A percentile compares a stretch with the other conserved stretches of the same genome.
Conservation (phyloP, 495 filamentous ascomycete genomes). For the Cercophora sp. region DNA sequence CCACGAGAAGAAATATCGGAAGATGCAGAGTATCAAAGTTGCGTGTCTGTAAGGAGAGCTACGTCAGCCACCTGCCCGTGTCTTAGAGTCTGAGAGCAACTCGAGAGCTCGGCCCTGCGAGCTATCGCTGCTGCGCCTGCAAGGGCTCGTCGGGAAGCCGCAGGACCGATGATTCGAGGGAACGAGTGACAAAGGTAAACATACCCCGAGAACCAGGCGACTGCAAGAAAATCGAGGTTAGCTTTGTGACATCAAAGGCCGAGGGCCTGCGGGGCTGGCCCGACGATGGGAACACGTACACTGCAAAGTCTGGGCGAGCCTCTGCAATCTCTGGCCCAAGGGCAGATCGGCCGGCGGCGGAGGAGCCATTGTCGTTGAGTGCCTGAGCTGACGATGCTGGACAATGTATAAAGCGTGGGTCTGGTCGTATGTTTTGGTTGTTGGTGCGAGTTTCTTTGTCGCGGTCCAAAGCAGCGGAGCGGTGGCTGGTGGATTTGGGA, state of each 20-base stretch:
- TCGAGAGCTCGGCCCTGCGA: neutral
- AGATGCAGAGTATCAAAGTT: constrained; percentile 72
- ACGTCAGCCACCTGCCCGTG: constrained; percentile 6
- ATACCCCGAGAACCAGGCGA: constrained; percentile 87
- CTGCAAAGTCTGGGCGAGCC: constrained; percentile 82
- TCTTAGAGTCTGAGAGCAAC: neutral
- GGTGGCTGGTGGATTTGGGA: constrained; percentile 24
- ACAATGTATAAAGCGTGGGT: neutral
- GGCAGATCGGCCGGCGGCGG: constrained; percentile 68
- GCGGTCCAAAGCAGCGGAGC: neutral
- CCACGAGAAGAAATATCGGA: constrained; percentile 78
- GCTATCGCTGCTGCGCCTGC: neutral
- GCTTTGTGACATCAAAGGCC: no score
- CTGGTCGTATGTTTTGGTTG: neutral
- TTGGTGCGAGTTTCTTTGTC: constrained; percentile 1
- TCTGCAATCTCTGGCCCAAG: constrained; percentile 67
- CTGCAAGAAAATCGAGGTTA: constrained; percentile 29
- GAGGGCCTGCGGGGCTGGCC: no score
- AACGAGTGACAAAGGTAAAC: constrained; percentile 29
- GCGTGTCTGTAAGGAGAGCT: constrained; percentile 58
- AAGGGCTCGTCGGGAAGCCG: neutral
- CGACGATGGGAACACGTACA: constrained; percentile 50
- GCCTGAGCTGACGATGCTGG: neutral
- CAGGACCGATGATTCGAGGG: neutral
- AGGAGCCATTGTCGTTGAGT: constrained; percentile 61